Percentiles rank a stretch among this genome's conserved stretches.
Conservation (phyloP, 805 yeast species). For the Candida parachauliodes region DNA sequence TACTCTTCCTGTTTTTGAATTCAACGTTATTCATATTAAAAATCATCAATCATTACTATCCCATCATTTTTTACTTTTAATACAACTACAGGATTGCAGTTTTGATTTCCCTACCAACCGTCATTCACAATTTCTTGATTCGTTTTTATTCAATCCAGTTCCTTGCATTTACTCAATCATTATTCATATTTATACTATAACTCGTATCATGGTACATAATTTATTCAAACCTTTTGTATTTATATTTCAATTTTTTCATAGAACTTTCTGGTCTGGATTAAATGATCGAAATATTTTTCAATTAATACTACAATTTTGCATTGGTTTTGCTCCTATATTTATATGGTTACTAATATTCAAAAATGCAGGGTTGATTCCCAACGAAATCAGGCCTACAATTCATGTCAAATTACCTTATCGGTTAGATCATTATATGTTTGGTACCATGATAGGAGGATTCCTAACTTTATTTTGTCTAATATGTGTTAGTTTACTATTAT, state of each 20-base stretch:
- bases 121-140: too few species aligned
- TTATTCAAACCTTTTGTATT: slow-evolving; percentile 11
- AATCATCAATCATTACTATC: too few species aligned
- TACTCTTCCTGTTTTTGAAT: too few species aligned
- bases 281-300: slow-evolving; percentile 38
- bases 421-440: slow-evolving; percentile 38
- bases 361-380: slow-evolving; percentile 58
- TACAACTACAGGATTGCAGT: too few species aligned
- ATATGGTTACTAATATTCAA: slow-evolving; percentile 56
- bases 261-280: slow-evolving; percentile 22
- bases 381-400: slow-evolving; percentile 50
- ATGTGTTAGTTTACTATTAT: slow-evolving; percentile 4
- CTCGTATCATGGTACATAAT: neutral
- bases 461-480: slow-evolving; percentile 4
- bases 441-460: slow-evolving; percentile 8
- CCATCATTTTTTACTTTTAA: too few species aligned
- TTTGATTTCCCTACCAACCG: too few species aligned
- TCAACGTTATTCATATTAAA: too few species aligned
- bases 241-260: slow-evolving; percentile 9
- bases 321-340: slow-evolving; percentile 51
- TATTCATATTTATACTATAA: neutral
- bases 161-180: neutral
- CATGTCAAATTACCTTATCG: slow-evolving; percentile 46
- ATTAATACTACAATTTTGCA: slow-evolving; percentile 40
- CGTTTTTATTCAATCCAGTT: too few species aligned